phyloP scores from a whole-genome alignment of 257 asterid genomes.

The Orobanche coerulescens region DNA sequence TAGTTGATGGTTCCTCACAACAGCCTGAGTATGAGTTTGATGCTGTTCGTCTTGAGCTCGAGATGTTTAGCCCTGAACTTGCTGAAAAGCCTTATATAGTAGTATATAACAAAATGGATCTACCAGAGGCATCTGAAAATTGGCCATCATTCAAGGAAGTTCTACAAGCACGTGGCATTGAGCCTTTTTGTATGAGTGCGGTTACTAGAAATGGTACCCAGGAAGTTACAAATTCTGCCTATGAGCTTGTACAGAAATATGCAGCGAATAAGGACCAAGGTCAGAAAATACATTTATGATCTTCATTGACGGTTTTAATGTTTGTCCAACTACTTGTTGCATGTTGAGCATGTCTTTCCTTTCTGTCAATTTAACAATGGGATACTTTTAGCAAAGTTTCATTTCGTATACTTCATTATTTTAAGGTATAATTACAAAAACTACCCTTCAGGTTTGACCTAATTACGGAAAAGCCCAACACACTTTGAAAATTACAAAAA shows the following conservation, averaged over 20 bases:
- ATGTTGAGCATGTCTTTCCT: not conserved
- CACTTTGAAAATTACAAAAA: no score
- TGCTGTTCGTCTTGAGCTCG: conserved; percentile 97
- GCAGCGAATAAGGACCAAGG: conserved; percentile 45
- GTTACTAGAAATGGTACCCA: conserved; percentile 72
- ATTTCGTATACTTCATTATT: no score
- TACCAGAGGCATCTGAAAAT: conserved; percentile 73
- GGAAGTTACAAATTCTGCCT: conserved; percentile 63
- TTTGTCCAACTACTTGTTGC: not conserved
- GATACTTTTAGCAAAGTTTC: no score
- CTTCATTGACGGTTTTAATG: not conserved
- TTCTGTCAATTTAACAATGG: no score
- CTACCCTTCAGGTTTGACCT: no score
- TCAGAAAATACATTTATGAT: conserved; percentile 20
- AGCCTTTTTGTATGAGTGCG: conserved; percentile 89
- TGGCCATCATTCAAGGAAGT: conserved; percentile 66
- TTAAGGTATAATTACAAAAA: no score
- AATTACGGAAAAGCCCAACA: no score
- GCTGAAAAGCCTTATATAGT: conserved; percentile 79
- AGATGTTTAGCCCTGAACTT: conserved; percentile 91
- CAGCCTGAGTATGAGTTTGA: conserved; percentile 92
- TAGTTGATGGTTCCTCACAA: conserved; percentile 86
- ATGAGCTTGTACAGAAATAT: conserved; percentile 46
- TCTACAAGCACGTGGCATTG: conserved; percentile 54
- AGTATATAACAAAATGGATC: conserved; percentile 90